These are phyloP conservation scores for Parathielavia appendiculata DNA, from an alignment of 495 filamentous ascomycete species.

Conservation along the genomic window DNA sequence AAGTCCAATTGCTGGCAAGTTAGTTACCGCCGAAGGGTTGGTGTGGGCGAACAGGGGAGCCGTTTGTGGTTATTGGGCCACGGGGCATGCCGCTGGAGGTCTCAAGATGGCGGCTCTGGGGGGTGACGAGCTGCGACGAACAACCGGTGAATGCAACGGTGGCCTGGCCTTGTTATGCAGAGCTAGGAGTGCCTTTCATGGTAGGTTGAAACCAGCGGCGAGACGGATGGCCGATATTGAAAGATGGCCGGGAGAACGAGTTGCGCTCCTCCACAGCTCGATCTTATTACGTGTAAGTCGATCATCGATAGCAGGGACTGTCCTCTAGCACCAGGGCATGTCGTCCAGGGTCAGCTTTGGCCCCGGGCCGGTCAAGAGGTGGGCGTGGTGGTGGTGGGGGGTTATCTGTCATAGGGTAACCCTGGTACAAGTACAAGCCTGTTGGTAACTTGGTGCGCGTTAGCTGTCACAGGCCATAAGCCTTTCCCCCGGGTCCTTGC, in stretches of 20 bases:
- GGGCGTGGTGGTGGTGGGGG: conserved; percentile 13
- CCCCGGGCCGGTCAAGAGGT: conserved; percentile 23
- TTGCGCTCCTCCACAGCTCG: conserved; percentile 19
- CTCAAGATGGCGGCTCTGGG: conserved; percentile 14
- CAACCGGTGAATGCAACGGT: conserved; percentile 21
- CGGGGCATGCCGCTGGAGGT: conserved; percentile 16
- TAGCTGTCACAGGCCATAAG: conserved; percentile 18
- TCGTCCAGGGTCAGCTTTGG: conserved; percentile 25
- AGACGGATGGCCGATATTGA: conserved; percentile 14
- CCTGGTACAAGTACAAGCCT: conserved; percentile 20
- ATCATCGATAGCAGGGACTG: conserved; percentile 22
- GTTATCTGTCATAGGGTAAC: conserved; percentile 18
- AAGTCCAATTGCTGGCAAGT: conserved; percentile 4
- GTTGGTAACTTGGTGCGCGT: conserved; percentile 10
- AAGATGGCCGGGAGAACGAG: conserved; percentile 15
- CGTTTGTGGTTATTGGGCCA: conserved; percentile 11
- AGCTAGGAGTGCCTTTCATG: conserved; percentile 10
- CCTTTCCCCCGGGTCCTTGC: conserved; percentile 12
- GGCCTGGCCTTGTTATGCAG: conserved; percentile 13
- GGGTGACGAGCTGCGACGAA: conserved; percentile 14
- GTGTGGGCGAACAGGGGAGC: conserved; percentile 17
- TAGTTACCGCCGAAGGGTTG: conserved; percentile 3
- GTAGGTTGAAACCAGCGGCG: not conserved
- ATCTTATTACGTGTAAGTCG: conserved; percentile 31
- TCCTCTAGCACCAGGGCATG: conserved; percentile 18